phyloP scores from a whole-genome alignment of 306 rosid species.

The Vicia villosa region DNA sequence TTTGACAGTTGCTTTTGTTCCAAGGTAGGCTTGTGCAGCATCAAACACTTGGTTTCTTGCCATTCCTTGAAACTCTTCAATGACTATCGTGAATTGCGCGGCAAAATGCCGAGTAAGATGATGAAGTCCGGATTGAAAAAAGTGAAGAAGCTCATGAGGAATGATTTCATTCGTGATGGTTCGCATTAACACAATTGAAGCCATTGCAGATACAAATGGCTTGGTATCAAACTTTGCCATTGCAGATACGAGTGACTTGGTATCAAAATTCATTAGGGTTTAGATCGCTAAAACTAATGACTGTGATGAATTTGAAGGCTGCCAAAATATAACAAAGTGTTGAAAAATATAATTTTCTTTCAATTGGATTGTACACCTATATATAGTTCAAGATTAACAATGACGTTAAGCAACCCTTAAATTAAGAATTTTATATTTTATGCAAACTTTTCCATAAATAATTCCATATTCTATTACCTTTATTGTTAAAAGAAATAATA shows the following conservation, averaged over 20 bases:
- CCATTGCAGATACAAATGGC: conserved; percentile 17
- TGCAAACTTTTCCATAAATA: neutral
- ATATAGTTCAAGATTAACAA: neutral
- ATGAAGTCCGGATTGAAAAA: neutral
- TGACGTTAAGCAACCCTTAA: neutral
- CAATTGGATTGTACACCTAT: neutral
- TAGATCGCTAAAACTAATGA: too few species aligned
- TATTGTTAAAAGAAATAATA: neutral
- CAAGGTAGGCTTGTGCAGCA: conserved; percentile 49
- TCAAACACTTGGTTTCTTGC: conserved; percentile 47
- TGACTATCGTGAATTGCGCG: conserved; percentile 37
- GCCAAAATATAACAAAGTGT: neutral
- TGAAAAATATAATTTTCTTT: neutral
- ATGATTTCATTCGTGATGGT: conserved; percentile 29
- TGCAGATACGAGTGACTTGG: neutral
- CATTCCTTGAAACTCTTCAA: conserved; percentile 47
- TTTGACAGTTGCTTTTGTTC: conserved; percentile 42
- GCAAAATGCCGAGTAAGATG: conserved; percentile 21
- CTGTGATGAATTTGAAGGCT: neutral
- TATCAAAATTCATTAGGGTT: neutral
- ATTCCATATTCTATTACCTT: neutral
- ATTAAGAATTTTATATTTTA: neutral
- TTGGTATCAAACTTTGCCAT: conserved; percentile 19
- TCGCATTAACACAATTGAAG: conserved; percentile 28
- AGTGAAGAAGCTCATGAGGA: conserved; percentile 13